These are phyloP conservation scores for Aspergillus arachidicola DNA, from an alignment of 2,329 filamentous ascomycete genomes.

Conservation along the genomic window DNA sequence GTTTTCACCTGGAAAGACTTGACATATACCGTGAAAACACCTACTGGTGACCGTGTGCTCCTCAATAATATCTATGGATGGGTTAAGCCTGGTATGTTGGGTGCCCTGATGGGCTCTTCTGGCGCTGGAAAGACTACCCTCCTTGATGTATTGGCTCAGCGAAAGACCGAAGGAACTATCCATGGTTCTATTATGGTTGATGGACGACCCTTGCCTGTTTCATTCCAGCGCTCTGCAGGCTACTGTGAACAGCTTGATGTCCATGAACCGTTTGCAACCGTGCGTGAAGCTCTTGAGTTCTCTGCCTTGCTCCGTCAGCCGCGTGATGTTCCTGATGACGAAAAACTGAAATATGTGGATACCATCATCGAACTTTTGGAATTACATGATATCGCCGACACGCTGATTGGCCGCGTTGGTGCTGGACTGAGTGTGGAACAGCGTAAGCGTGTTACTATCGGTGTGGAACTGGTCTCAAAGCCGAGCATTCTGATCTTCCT, in stretches of 20 bases:
- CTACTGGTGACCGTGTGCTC: conserved; percentile 56
- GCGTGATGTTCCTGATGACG: conserved; percentile 51
- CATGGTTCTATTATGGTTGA: conserved; percentile 68
- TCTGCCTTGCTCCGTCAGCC: conserved; percentile 65
- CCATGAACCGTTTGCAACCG: conserved; percentile 66
- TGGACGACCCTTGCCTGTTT: conserved; percentile 59
- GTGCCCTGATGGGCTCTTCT: conserved; percentile 76
- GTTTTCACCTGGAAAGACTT: conserved; percentile 77
- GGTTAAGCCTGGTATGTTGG: conserved; percentile 74
- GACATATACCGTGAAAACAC: conserved; percentile 67
- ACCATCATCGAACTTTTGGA: conserved; percentile 66
- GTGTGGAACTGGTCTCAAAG: conserved; percentile 70
- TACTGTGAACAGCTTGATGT: conserved; percentile 72
- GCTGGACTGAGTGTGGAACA: conserved; percentile 63
- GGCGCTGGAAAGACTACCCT: conserved; percentile 77
- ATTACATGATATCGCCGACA: conserved; percentile 64
- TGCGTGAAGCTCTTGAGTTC: conserved; percentile 67
- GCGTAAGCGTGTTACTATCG: conserved; percentile 70
- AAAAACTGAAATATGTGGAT: conserved; percentile 67
- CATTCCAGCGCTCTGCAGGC: conserved; percentile 68
- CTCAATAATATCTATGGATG: conserved; percentile 72
- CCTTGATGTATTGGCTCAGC: conserved; percentile 72
- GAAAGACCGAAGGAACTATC: conserved; percentile 66
- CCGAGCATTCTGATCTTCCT: conserved; percentile 70
- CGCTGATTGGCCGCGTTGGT: conserved; percentile 54